Evolutionary conservation across 2,329 filamentous ascomycete species (phyloP).

Genomic region (Penicillium sclerotigenum): DNA sequence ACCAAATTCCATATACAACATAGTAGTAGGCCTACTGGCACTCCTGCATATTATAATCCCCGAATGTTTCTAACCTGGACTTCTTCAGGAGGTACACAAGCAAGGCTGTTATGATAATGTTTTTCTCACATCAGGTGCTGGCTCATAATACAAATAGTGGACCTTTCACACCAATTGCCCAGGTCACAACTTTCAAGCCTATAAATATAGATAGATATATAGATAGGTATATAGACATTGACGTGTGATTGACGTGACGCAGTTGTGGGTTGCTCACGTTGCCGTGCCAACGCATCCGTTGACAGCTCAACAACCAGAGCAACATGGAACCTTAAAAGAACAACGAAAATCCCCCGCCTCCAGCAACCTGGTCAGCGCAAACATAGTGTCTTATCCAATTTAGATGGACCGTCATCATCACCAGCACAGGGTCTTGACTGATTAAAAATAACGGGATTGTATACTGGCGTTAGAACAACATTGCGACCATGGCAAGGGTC

Average conservation of each 20-base stretch:
- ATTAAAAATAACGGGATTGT: not conserved
- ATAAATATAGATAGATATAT: no score
- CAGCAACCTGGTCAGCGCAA: not conserved
- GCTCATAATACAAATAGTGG: not conserved
- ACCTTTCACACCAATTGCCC: not conserved
- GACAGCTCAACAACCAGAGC: not conserved
- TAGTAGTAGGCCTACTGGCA: not conserved
- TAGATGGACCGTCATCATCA: not conserved
- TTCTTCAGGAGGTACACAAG: not conserved
- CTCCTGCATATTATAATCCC: not conserved
- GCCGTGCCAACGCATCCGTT: constrained; percentile 6
- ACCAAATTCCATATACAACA: not conserved
- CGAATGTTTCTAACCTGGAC: not conserved
- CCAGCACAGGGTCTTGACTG: not conserved
- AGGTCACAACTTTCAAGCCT: not conserved
- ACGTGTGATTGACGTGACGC: not conserved
- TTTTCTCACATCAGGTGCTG: not conserved
- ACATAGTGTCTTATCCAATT: no score
- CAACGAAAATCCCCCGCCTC: not conserved
- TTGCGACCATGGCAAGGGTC: constrained; percentile 27
- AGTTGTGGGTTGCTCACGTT: not conserved
- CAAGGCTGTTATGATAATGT: not conserved
- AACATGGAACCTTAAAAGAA: not conserved
- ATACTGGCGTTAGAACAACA: not conserved
- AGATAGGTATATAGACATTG: no score